A percentile compares a stretch with the other conserved stretches of the same genome.
Evolutionary conservation across 257 asterid species (phyloP).

Genomic region (Misopates orontium): DNA sequence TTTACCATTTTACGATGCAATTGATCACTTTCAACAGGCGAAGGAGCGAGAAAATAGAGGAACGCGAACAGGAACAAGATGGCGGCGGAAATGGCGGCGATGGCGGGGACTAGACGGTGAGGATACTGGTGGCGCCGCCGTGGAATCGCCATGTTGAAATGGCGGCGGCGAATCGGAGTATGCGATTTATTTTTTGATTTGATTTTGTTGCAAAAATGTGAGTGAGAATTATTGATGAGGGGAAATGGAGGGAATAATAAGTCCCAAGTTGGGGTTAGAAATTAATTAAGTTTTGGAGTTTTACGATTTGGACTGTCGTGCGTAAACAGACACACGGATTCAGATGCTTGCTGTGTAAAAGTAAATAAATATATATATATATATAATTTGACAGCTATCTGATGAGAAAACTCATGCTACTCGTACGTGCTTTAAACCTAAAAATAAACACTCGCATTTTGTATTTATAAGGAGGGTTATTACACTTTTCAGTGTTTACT

Average conservation of each 20-base stretch:
- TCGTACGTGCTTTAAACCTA: no score
- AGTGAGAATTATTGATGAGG: slow-evolving; percentile 21
- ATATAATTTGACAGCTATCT: no score
- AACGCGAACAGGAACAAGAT: slow-evolving; percentile 56
- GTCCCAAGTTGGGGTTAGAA: slow-evolving; percentile 19
- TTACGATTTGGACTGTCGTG: slow-evolving; percentile 34
- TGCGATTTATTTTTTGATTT: slow-evolving; percentile 6
- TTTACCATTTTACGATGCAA: slow-evolving; percentile 37
- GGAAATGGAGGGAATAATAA: slow-evolving; percentile 41
- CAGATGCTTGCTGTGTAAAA: no score
- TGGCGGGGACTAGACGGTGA: slow-evolving; percentile 56
- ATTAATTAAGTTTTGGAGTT: slow-evolving; percentile 33
- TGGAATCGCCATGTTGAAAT: slow-evolving; percentile 53
- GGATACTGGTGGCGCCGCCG: slow-evolving; percentile 81
- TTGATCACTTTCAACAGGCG: slow-evolving; percentile 57
- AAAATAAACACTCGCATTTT: no score
- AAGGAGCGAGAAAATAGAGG: slow-evolving; percentile 71
- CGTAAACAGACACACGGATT: slow-evolving; percentile 33
- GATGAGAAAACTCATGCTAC: no score
- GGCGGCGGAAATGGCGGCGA: slow-evolving; percentile 52
- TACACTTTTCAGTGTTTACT: no score
- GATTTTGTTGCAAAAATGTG: slow-evolving; percentile 2
- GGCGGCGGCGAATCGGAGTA: slow-evolving; percentile 31
- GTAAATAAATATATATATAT: no score
- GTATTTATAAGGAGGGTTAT: no score